Percentiles rank a stretch among this genome's conserved stretches.
Evolutionary conservation across 2,329 filamentous ascomycete genomes (phyloP).

Genomic region (Daldinia eschscholtzii): DNA sequence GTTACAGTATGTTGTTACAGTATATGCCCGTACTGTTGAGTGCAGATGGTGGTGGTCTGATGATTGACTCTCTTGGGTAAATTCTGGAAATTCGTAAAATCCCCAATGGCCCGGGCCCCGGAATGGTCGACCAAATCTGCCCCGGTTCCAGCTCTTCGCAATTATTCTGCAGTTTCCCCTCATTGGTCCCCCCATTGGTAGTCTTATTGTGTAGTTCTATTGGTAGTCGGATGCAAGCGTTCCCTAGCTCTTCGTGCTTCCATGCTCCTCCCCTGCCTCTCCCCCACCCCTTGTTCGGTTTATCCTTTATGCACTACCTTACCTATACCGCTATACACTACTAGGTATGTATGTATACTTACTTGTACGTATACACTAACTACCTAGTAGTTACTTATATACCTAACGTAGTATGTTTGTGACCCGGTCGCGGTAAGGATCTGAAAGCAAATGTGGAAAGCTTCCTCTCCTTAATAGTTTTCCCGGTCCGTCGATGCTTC

Average conservation of each 20-base stretch:
- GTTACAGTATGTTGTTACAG: conserved; percentile 8
- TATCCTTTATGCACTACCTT: neutral
- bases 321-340: too few relatives aligned
- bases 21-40: conserved; percentile 1
- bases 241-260: conserved; percentile 30
- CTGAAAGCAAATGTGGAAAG: conserved; percentile 39
- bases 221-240: conserved; percentile 42
- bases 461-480: conserved; percentile 45
- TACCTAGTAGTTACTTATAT: too few relatives aligned
- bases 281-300: conserved; percentile 6
- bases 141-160: conserved; percentile 25
- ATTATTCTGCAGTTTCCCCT: conserved; percentile 29
- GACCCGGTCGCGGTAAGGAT: conserved; percentile 39
- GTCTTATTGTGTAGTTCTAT: conserved; percentile 5
- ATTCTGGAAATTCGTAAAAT: conserved; percentile 12
- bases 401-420: conserved; percentile 28
- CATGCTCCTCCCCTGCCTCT: conserved; percentile 5
- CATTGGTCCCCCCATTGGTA: neutral
- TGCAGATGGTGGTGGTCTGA: neutral
- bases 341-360: too few relatives aligned
- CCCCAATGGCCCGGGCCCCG: conserved; percentile 9
- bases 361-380: neutral
- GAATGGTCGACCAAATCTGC: conserved; percentile 16
- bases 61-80: neutral
- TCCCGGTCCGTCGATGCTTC: conserved; percentile 47